Evolutionary conservation across 2,329 filamentous ascomycete species (phyloP), one percentile per base, ranked within the genome.

Genomic region (Xylaria sp.): DNA sequence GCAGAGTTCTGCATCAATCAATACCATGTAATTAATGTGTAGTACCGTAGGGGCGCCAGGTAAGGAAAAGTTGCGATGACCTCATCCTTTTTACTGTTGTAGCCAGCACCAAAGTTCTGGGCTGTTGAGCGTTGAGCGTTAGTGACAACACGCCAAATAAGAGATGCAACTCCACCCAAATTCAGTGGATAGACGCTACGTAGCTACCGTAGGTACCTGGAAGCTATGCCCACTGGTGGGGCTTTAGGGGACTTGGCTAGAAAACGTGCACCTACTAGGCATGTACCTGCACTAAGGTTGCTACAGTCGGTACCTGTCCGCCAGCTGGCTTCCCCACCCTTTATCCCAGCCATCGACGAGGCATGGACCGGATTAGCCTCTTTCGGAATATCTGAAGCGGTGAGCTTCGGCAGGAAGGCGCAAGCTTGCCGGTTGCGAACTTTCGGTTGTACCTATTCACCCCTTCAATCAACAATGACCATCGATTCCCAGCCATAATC

Each of bases 361-460:
- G 24, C 24, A 45, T 14, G 17, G 55, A 9, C 24, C 24, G 14
- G 12, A 39, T 47, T 67, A 64, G 34, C 65, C 56, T 21, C 24
- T 57, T 68, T 57, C 39, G 56, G 42, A 42, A 45, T n/a, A 21
- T 21, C 14, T 17, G 39, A 56, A 58, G 74, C 73, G 74, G 74
- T 75, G 64, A 72, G 47, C n/a, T 21, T 51, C 32, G 70, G 73
- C 74, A 73, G 64, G 58, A 55, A 73, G 71, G 57, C 65, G 68
- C 70, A 68, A 71, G 74, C 69, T 74, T 72, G 74, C 74, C 70
- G 68, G 65, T 67, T 69, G 60, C 68, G 62, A 69, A 62, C 57
- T 48, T 45, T 1, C 17, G n/a, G 32, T 19, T 19, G 45, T n/a
- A 34, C 24, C 11, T 32, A 36, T 19, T 30, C 27, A 48, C 39